Base-by-base conservation (phyloP, 495 filamentous ascomycete genomes). In the Xylaria curta region DNA sequence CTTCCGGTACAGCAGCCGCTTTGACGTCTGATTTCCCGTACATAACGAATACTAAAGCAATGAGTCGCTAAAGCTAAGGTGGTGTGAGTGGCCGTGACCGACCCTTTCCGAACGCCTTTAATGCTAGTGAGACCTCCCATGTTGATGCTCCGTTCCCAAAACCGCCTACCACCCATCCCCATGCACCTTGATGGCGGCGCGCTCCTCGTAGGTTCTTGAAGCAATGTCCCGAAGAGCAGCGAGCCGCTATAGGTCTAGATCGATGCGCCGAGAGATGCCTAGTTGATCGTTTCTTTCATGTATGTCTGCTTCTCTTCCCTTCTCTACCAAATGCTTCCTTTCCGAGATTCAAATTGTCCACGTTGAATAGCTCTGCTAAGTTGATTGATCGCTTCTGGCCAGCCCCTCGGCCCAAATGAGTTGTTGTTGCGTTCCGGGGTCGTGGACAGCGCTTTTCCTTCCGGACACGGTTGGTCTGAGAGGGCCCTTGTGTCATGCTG, bases 341-440 rank as follows among this genome's bases (percentile, higher is more conserved):
- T 33, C 86, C 85, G 71, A 91, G 87, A 31, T 88, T 85, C 47
- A 93, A 73, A 51, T 86, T 88, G 7, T 88, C 89, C n/a, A 97
- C 79, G 72, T 96, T 93, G 73, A 97, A 97, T 71, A 94, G 91
- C 69, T 97, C 94, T 3, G 88, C 87, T 47, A 94, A 87, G 53
- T 91, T 89, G 70, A 92, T 84, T 74, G 92, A 90, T 19, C 94
- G 87, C 81, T 97, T 97, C 36, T 91, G 91, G 0, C 94, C 94
- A 2, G 90, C 87, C 4, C 86, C 89, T 42, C 76, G 87, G 21
- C 85, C 88, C 59, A 87, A 84, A 71, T 74, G 81, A 49, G 9
- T 38, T 59, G 69, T 58, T 73, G 80, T 76, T 69, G 90, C 82
- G 42, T 80, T 86, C 79, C 76, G 73, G 79, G 83, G 64, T 76